A percentile compares a stretch with the other conserved stretches of the same genome.
Evolutionary conservation across 2,329 filamentous ascomycete genomes (phyloP).

Genomic region (Nemania sp.): DNA sequence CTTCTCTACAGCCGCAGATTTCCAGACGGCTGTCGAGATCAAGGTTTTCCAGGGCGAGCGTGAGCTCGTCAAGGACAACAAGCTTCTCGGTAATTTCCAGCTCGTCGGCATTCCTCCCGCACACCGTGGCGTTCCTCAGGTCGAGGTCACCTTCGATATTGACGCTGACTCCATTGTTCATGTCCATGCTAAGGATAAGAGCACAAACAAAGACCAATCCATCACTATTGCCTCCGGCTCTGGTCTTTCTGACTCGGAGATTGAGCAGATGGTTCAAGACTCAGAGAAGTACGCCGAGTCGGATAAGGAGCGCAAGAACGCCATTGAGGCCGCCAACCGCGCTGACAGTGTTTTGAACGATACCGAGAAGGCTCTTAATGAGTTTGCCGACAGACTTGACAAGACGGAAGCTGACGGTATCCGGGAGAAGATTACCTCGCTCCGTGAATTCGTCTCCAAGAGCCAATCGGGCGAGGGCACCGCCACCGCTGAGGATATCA

Average conservation of each 20-base stretch:
- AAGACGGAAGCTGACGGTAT: constrained; percentile 94
- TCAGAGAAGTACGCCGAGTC: constrained; percentile 95
- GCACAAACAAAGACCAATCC: constrained; percentile 98
- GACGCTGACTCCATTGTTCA: constrained; percentile 98
- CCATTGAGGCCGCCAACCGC: constrained; percentile 97
- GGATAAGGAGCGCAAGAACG: constrained; percentile 95
- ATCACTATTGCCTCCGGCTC: constrained; percentile 99
- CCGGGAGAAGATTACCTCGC: constrained; percentile 88
- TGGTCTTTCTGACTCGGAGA: constrained; percentile 93
- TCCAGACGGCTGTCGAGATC: constrained; percentile 99
- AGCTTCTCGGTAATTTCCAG: constrained; percentile 99
- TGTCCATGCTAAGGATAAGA: constrained; percentile 99
- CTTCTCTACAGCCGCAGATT: constrained; percentile 97
- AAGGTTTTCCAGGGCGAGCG: constrained; percentile 99
- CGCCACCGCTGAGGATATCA: constrained; percentile 90
- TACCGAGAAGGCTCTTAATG: constrained; percentile 97
- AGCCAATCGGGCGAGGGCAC: constrained; percentile 91
- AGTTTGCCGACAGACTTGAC: constrained; percentile 95
- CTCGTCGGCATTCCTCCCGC: constrained; percentile 96
- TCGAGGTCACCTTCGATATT: constrained; percentile 99
- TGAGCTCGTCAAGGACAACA: constrained; percentile 99
- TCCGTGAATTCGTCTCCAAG: constrained; percentile 92
- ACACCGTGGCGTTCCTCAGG: constrained; percentile 94
- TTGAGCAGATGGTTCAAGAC: constrained; percentile 97
- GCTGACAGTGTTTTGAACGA: constrained; percentile 97